Conservation (phyloP, 2,329 filamentous ascomycete genomes). For the Colletotrichum viniferum region DNA sequence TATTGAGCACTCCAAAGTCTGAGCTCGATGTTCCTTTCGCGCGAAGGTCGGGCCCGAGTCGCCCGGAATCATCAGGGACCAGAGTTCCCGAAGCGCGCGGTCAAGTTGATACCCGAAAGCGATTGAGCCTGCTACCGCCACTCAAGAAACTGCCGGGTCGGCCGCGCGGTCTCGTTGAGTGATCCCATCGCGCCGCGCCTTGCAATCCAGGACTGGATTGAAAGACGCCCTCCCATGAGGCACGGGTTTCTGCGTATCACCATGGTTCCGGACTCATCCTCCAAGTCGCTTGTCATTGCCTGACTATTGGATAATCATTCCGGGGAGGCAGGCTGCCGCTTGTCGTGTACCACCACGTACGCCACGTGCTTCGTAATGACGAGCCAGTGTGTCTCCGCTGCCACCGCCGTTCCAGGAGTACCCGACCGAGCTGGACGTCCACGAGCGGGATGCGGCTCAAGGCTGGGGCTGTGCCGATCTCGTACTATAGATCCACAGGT, state of each 20-base stretch:
- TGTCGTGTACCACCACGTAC: background rate
- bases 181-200: background rate
- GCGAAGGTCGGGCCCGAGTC: background rate
- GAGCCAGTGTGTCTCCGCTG: background rate
- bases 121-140: background rate
- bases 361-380: constrained; percentile 1
- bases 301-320: background rate
- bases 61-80: background rate
- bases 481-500: background rate
- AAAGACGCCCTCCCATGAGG: background rate
- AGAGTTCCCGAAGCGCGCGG: background rate
- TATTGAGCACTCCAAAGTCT: background rate
- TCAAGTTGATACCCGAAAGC: background rate
- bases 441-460: background rate
- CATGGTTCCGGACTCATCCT: background rate
- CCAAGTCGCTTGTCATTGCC: background rate
- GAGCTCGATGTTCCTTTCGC: background rate
- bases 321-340: background rate
- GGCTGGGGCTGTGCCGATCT: background rate
- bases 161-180: background rate
- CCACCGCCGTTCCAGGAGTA: background rate
- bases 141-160: background rate
- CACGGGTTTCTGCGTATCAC: background rate
- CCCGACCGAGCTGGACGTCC: background rate
- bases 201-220: background rate